These are phyloP conservation scores for Hypoxylon intermedium DNA, from an alignment of 495 filamentous ascomycete genomes.

Conservation along the genomic window DNA sequence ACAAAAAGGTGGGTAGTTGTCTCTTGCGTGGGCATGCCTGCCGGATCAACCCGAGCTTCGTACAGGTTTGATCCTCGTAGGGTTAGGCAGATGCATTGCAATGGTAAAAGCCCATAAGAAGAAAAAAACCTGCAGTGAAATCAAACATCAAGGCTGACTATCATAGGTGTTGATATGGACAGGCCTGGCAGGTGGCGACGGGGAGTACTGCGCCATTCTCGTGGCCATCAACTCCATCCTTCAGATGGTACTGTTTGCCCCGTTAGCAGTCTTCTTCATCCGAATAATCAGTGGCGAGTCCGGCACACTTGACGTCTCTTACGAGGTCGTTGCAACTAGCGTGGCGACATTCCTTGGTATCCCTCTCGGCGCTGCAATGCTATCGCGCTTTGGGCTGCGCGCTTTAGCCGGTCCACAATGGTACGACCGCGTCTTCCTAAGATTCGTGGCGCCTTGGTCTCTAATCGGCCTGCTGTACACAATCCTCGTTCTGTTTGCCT, in stretches of 20 bases:
- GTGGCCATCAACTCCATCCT: constrained; percentile 87
- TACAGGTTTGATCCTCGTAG: constrained; percentile 78
- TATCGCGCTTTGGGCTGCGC: constrained; percentile 73
- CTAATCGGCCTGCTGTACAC: constrained; percentile 86
- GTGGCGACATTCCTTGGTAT: constrained; percentile 89
- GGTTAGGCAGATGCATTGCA: constrained; percentile 80
- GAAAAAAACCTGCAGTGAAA: too few relatives aligned
- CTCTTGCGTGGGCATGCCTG: constrained; percentile 82
- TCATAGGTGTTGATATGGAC: constrained; percentile 78
- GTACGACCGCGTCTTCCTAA: constrained; percentile 75
- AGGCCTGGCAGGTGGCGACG: constrained; percentile 76
- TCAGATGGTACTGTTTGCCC: constrained; percentile 87
- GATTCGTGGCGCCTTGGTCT: constrained; percentile 73
- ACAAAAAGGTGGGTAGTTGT: too few relatives aligned
- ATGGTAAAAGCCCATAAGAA: constrained; percentile 65
- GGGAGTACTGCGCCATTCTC: constrained; percentile 87
- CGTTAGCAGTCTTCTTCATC: constrained; percentile 80
- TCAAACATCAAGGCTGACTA: constrained; percentile 1
- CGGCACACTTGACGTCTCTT: constrained; percentile 60
- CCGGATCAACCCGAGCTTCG: constrained; percentile 73
- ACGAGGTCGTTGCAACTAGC: constrained; percentile 75
- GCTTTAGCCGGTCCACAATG: constrained; percentile 59
- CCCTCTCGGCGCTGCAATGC: constrained; percentile 77
- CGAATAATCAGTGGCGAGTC: constrained; percentile 65
- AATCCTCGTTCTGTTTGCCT: constrained; percentile 84